These are phyloP conservation scores for Daldinia eschscholtzii DNA, from an alignment of 2,329 filamentous ascomycete genomes.

Conservation along the genomic window DNA sequence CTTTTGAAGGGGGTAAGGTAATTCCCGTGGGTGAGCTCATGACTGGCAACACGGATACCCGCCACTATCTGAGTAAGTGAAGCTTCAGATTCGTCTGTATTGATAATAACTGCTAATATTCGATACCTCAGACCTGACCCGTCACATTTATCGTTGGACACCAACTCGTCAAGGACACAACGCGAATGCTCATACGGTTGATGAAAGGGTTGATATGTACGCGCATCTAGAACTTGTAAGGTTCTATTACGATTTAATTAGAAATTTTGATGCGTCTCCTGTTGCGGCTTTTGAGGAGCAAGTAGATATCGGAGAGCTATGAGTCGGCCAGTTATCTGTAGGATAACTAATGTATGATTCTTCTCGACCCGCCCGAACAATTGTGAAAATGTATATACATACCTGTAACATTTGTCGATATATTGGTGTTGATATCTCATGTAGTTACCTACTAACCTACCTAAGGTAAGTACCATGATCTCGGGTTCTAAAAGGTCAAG, in stretches of 20 bases:
- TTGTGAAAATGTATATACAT: not conserved
- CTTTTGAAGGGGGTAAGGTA: constrained; percentile 53
- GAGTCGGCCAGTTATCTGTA: constrained; percentile 6
- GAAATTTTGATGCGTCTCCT: constrained; percentile 54
- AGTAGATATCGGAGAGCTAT: constrained; percentile 42
- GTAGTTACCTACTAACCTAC: too few species aligned
- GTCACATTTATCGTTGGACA: constrained; percentile 57
- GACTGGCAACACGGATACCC: constrained; percentile 56
- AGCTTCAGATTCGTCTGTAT: not conserved
- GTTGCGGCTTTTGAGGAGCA: constrained; percentile 31
- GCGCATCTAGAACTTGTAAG: constrained; percentile 55
- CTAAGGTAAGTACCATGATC: too few species aligned
- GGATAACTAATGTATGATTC: too few species aligned
- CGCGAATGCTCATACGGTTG: constrained; percentile 55
- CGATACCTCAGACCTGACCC: constrained; percentile 49
- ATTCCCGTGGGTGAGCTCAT: constrained; percentile 55
- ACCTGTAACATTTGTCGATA: not conserved
- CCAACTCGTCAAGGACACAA: constrained; percentile 53
- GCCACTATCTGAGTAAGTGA: constrained; percentile 54
- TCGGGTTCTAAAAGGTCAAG: not conserved
- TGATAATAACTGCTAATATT: constrained; percentile 17
- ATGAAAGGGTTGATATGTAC: constrained; percentile 57
- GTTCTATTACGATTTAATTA: constrained; percentile 56
- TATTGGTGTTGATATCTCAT: too few species aligned
- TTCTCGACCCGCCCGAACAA: not conserved